Evolutionary conservation across 139 green algal genomes (phyloP).

Genomic region (Closterium sp.): DNA sequence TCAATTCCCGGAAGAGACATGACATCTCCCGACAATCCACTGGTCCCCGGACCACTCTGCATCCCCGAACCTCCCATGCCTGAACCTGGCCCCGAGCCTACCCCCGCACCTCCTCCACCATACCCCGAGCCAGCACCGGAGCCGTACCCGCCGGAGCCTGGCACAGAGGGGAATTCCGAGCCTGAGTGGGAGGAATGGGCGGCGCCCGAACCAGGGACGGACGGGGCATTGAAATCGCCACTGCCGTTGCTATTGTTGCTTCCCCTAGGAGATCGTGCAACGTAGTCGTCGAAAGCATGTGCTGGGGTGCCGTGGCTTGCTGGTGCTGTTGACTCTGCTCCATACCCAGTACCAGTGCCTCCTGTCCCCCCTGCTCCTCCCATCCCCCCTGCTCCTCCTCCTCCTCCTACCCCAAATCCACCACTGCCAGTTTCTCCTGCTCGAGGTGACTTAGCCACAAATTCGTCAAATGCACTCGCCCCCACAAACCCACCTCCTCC

Average conservation of each 20-base stretch:
- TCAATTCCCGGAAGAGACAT: slow-evolving; percentile 10
- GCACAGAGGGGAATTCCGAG: neutral
- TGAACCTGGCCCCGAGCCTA: neutral
- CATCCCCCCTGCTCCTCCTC: too few relatives aligned
- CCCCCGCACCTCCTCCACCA: too few relatives aligned
- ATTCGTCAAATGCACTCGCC: neutral
- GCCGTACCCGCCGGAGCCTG: neutral
- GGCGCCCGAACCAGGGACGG: neutral
- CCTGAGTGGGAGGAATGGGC: neutral
- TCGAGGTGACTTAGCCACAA: neutral
- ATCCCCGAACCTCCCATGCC: neutral
- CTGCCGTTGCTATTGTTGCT: neutral
- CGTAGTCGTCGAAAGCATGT: neutral
- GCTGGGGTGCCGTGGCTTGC: neutral
- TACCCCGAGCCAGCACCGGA: neutral
- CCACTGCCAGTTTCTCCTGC: neutral
- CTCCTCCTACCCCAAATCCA: neutral
- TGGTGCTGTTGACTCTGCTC: neutral
- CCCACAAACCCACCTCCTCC: neutral
- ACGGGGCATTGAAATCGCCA: neutral
- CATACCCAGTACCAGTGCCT: neutral
- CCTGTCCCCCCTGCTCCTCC: neutral
- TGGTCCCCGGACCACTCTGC: neutral
- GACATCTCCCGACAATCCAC: neutral
- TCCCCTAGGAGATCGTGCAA: neutral